Evolutionary conservation across 164 flowering plant genomes (phyloP).

Genomic region (Vitis rotundifolia): DNA sequence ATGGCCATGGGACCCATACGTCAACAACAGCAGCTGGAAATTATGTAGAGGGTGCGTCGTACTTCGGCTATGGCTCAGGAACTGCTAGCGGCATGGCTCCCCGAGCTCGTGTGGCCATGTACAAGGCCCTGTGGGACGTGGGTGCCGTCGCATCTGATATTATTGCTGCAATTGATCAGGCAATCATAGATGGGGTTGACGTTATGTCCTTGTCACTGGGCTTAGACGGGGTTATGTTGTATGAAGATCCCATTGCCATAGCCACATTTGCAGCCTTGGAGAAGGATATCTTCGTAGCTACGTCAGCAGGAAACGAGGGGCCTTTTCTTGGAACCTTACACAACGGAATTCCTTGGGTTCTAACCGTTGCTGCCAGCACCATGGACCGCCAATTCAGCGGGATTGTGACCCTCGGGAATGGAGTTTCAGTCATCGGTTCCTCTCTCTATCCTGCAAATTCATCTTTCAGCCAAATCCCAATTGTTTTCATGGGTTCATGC

Average conservation of each 20-base stretch:
- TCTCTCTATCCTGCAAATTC: constrained; percentile 46
- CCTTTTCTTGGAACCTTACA: constrained; percentile 40
- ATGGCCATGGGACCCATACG: constrained; percentile 82
- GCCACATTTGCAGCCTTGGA: constrained; percentile 67
- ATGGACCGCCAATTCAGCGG: constrained; percentile 62
- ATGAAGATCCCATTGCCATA: constrained; percentile 63
- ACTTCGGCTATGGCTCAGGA: constrained; percentile 64
- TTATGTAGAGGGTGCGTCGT: constrained; percentile 44
- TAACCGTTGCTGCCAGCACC: constrained; percentile 71
- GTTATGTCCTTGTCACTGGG: constrained; percentile 68
- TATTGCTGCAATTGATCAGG: constrained; percentile 69
- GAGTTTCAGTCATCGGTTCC: constrained; percentile 33
- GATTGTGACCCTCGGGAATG: constrained; percentile 43
- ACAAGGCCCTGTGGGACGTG: constrained; percentile 61
- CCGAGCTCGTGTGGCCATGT: constrained; percentile 59
- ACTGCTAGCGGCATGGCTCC: constrained; percentile 68
- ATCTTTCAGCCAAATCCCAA: constrained; percentile 11
- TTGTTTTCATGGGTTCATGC: constrained; percentile 33
- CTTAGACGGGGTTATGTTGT: constrained; percentile 30
- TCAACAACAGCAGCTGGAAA: constrained; percentile 69
- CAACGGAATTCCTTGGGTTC: constrained; percentile 74
- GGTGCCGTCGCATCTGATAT: constrained; percentile 44
- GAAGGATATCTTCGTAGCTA: constrained; percentile 57
- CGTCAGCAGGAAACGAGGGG: constrained; percentile 80
- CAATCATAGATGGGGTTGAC: constrained; percentile 61